phyloP scores from a whole-genome alignment of 179 eudicot species.

The Silene noctiflora region DNA sequence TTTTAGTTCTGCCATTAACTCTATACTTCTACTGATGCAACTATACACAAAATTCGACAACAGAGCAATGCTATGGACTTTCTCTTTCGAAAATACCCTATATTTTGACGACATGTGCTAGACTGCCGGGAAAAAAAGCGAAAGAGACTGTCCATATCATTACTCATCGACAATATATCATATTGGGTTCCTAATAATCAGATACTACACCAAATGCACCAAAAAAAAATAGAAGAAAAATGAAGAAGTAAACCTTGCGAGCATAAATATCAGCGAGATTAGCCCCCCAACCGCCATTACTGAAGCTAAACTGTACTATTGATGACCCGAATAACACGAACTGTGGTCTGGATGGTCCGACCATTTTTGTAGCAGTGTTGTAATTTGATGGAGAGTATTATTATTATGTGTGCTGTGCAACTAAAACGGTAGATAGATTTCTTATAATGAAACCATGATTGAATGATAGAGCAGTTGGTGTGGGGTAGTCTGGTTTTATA shows the following conservation, averaged over 20 bases:
- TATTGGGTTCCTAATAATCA: not conserved
- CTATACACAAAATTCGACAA: too few species aligned
- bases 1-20: too few species aligned
- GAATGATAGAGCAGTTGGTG: not conserved
- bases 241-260: conserved; percentile 48
- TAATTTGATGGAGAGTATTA: not conserved
- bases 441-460: not conserved
- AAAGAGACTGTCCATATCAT: too few species aligned
- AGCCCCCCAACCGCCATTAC: conserved; percentile 67
- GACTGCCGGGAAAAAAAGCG: too few species aligned
- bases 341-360: conserved; percentile 64
- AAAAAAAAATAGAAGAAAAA: not conserved
- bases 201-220: not conserved
- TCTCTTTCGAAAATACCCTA: too few species aligned
- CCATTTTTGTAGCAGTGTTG: conserved; percentile 34
- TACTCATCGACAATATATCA: not conserved
- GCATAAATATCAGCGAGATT: conserved; percentile 66
- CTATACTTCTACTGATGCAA: too few species aligned
- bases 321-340: conserved; percentile 79
- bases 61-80: too few species aligned
- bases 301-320: conserved; percentile 61
- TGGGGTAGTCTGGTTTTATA: too few species aligned
- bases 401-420: not conserved
- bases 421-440: not conserved
- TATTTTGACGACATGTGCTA: too few species aligned